These are phyloP conservation scores for Irpex sp. DNA, from an alignment of 1,284 basidiomycete species.

Conservation along the genomic window DNA sequence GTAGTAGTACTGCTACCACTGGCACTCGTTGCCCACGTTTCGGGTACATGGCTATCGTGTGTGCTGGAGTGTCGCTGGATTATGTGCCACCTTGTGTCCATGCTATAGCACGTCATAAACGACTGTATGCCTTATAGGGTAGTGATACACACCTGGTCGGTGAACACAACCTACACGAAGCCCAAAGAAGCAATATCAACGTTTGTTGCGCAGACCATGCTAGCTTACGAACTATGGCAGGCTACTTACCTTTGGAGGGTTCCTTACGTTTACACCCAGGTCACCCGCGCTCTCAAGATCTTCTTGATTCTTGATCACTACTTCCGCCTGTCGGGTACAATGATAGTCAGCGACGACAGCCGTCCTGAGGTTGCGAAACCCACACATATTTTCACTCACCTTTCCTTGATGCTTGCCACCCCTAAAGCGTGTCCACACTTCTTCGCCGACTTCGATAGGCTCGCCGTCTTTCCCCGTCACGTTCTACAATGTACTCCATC, in stretches of 20 bases:
- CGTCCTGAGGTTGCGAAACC: background rate
- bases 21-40: no score
- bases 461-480: no score
- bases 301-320: constrained; percentile 14
- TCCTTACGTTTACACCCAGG: constrained; percentile 19
- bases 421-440: constrained; percentile 15
- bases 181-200: background rate
- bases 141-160: background rate
- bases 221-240: background rate
- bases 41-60: no score
- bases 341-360: background rate
- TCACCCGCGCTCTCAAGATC: constrained; percentile 15
- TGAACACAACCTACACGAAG: background rate
- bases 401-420: constrained; percentile 16
- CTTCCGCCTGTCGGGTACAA: constrained; percentile 16
- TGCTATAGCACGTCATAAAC: no score
- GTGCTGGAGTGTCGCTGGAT: no score
- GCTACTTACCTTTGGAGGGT: constrained; percentile 21
- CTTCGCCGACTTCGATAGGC: no score
- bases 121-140: background rate
- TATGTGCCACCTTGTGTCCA: no score
- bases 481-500: no score
- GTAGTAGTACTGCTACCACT: no score
- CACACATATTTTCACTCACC: no score
- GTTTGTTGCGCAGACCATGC: background rate